Conservation (phyloP, 257 asterid genomes). For the Primulina tabacum region DNA sequence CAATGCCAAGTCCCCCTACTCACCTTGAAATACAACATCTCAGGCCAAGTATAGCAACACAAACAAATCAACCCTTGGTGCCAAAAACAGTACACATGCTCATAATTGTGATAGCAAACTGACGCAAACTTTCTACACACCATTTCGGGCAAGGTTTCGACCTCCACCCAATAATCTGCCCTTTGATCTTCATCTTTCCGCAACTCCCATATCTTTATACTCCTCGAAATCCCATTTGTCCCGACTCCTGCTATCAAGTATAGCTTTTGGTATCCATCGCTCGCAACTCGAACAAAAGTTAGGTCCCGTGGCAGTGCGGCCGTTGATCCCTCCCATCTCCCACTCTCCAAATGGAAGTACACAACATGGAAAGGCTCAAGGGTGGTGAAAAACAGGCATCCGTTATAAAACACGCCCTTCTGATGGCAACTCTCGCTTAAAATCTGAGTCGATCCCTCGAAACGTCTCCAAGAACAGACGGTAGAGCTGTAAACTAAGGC, state of each 20-base stretch:
- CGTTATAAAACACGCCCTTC: conserved; percentile 42
- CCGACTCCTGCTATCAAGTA: conserved; percentile 76
- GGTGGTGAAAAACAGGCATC: conserved; percentile 44
- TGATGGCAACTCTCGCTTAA: conserved; percentile 38
- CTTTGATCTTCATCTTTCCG: conserved; percentile 26
- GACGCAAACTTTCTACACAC: conserved; percentile 58
- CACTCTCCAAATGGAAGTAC: conserved; percentile 38
- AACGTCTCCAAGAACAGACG: conserved; percentile 34
- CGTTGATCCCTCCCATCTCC: conserved; percentile 43
- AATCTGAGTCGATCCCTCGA: conserved; percentile 28
- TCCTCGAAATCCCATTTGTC: conserved; percentile 55
- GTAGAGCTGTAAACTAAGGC: conserved; percentile 44
- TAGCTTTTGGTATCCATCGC: conserved; percentile 38
- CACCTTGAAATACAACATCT: conserved; percentile 59
- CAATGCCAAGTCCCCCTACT: conserved; percentile 74
- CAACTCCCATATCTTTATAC: conserved; percentile 65
- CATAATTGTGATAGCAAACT: conserved; percentile 73
- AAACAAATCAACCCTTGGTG: conserved; percentile 69
- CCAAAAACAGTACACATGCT: conserved; percentile 78
- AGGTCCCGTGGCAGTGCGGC: conserved; percentile 35
- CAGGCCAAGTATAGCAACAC: conserved; percentile 83
- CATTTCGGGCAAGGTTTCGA: conserved; percentile 57
- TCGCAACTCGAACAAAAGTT: conserved; percentile 48
- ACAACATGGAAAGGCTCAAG: conserved; percentile 49
- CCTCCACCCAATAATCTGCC: conserved; percentile 41